phyloP scores from a whole-genome alignment of 768 basidiomycete genomes.

The Leccinum variicolor region DNA sequence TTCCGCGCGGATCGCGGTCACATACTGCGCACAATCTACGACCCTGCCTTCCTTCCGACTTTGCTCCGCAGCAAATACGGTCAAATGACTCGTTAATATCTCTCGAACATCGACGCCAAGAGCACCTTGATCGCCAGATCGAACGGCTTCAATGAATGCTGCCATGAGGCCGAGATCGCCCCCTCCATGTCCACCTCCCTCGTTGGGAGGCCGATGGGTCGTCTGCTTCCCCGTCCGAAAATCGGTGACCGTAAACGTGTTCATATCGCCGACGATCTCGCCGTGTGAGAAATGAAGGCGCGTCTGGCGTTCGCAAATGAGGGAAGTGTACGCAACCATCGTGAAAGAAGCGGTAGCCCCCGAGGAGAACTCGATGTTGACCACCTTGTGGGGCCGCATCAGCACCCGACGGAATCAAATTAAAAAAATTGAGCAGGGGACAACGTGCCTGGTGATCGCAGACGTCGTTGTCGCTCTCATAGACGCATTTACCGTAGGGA shows the following conservation, averaged over 20 bases:
- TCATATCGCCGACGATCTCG: slow-evolving; percentile 88
- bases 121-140: background rate
- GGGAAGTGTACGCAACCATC: slow-evolving; percentile 82
- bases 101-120: background rate
- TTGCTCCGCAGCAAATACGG: background rate
- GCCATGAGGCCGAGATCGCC: background rate
- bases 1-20: slow-evolving; percentile 44
- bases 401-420: background rate
- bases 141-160: background rate
- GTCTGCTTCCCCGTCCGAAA: slow-evolving; percentile 56
- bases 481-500: slow-evolving; percentile 81
- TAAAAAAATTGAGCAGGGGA: background rate
- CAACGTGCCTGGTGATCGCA: slow-evolving; percentile 72
- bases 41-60: slow-evolving; percentile 65
- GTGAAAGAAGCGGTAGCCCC: slow-evolving; percentile 84
- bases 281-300: slow-evolving; percentile 84
- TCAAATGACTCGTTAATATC: background rate
- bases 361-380: slow-evolving; percentile 82
- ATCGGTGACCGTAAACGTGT: slow-evolving; percentile 68
- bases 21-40: slow-evolving; percentile 68
- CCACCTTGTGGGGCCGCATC: slow-evolving; percentile 44
- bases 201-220: slow-evolving; percentile 44
- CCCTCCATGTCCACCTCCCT: slow-evolving; percentile 18
- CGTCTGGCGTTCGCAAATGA: slow-evolving; percentile 79
- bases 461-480: slow-evolving; percentile 82